Conservation (phyloP, 1,284 basidiomycete genomes). For the Marasmius fiardii region DNA sequence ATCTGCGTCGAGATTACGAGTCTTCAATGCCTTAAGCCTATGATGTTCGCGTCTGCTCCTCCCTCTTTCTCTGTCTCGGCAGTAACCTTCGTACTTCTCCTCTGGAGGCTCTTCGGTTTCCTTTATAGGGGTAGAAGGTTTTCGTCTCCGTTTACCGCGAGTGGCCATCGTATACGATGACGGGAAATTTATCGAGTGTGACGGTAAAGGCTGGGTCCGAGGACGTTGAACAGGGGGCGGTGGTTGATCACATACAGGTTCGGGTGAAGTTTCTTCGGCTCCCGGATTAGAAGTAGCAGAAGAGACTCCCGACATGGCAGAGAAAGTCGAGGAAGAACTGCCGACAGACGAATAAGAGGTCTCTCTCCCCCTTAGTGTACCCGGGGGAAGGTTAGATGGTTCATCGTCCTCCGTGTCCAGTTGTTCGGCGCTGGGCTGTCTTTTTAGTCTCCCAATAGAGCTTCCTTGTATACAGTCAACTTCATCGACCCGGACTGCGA, state of each 20-base stretch:
- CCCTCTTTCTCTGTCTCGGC: not conserved
- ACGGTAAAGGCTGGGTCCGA: not conserved
- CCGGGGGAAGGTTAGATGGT: too few relatives aligned
- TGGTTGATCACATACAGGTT: not conserved
- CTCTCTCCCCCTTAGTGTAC: not conserved
- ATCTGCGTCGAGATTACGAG: not conserved
- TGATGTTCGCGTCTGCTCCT: not conserved
- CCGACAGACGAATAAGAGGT: not conserved
- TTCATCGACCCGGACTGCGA: not conserved
- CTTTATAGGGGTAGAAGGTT: constrained; percentile 1
- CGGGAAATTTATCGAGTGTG: not conserved
- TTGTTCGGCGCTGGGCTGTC: not conserved
- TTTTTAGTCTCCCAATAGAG: not conserved
- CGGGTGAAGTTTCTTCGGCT: not conserved
- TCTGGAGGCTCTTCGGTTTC: not conserved
- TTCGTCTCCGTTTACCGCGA: not conserved
- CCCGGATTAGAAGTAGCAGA: not conserved
- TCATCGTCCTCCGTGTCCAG: not conserved
- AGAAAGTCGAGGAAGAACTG: not conserved
- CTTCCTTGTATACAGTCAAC: not conserved
- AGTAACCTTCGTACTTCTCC: not conserved
- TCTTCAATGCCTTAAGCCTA: not conserved
- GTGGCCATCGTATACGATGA: not conserved
- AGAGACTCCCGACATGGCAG: not conserved
- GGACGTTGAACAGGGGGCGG: not conserved